A percentile compares a stretch with the other conserved stretches of the same genome.
Conservation (phyloP, 169 alveolate species). For the Eimeria brunetti region DNA sequence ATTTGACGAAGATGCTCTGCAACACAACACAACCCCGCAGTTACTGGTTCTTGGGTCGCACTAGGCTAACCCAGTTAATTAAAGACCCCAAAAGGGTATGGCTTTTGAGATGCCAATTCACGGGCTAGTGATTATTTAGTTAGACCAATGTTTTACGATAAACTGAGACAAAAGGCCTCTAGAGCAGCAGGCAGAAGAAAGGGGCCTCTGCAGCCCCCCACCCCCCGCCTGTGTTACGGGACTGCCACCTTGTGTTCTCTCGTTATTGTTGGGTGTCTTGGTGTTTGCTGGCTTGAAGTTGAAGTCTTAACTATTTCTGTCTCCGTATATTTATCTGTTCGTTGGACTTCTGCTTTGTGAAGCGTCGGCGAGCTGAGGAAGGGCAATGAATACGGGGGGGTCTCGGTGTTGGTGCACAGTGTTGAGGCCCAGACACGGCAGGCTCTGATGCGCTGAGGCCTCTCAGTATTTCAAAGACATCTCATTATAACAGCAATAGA, state of each 20-base stretch:
- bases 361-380: neutral
- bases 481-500: neutral
- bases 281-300: neutral
- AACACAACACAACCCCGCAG: neutral
- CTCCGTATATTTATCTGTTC: neutral
- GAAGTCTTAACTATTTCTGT: neutral
- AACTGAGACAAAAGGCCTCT: neutral
- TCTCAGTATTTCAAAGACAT: neutral
- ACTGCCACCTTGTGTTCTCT: neutral
- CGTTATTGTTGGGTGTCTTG: slow-evolving; percentile 12
- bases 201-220: slow-evolving; percentile 30
- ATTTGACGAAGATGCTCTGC: neutral
- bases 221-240: neutral
- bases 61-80: neutral
- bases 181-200: neutral
- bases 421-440: neutral
- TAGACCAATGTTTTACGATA: neutral
- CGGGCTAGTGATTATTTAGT: neutral
- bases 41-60: neutral
- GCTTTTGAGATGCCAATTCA: neutral
- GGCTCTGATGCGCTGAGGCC: neutral
- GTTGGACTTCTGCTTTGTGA: neutral
- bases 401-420: slow-evolving; percentile 20
- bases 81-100: neutral
- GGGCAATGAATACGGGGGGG: slow-evolving; percentile 16